Percentiles rank a stretch among this genome's conserved stretches.
Conservation (phyloP, 2,329 filamentous ascomycete genomes). For the Fusarium burgessii region DNA sequence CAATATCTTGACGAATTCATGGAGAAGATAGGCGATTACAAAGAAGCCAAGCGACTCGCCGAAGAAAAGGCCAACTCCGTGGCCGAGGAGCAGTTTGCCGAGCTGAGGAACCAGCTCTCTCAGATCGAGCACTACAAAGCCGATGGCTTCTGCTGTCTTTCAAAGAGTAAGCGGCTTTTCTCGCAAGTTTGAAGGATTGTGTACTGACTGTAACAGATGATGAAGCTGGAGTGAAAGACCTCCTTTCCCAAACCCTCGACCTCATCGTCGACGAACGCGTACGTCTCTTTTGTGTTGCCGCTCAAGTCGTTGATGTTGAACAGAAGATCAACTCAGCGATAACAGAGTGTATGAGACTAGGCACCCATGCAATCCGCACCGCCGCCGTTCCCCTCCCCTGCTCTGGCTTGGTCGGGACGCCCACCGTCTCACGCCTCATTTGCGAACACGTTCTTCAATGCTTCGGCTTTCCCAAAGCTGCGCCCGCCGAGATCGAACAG, state of each 20-base stretch:
- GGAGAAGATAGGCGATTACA: slow-evolving; percentile 44
- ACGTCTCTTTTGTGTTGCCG: slow-evolving; percentile 48
- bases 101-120: slow-evolving; percentile 38
- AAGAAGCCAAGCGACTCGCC: slow-evolving; percentile 40
- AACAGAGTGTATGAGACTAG: slow-evolving; percentile 47
- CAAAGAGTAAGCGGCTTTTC: slow-evolving; percentile 16
- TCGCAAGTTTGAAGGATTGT: fast-evolving
- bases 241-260: slow-evolving; percentile 44
- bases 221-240: slow-evolving; percentile 40
- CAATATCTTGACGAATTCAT: slow-evolving; percentile 41
- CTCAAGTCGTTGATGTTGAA: slow-evolving; percentile 48
- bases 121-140: slow-evolving; percentile 47
- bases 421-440: slow-evolving; percentile 45
- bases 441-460: slow-evolving; percentile 46
- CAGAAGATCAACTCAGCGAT: slow-evolving; percentile 49
- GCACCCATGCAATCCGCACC: slow-evolving; percentile 45
- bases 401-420: slow-evolving; percentile 43
- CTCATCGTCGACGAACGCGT: slow-evolving; percentile 47
- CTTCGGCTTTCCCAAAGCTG: slow-evolving; percentile 44
- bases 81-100: slow-evolving; percentile 40
- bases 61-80: slow-evolving; percentile 39
- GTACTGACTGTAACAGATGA: slow-evolving; percentile 27
- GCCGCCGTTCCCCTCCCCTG: slow-evolving; percentile 43
- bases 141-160: slow-evolving; percentile 43
- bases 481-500: slow-evolving; percentile 38